Evolutionary conservation across 2,329 filamentous ascomycete species (phyloP).

Genomic region (Alternaria burnsii): DNA sequence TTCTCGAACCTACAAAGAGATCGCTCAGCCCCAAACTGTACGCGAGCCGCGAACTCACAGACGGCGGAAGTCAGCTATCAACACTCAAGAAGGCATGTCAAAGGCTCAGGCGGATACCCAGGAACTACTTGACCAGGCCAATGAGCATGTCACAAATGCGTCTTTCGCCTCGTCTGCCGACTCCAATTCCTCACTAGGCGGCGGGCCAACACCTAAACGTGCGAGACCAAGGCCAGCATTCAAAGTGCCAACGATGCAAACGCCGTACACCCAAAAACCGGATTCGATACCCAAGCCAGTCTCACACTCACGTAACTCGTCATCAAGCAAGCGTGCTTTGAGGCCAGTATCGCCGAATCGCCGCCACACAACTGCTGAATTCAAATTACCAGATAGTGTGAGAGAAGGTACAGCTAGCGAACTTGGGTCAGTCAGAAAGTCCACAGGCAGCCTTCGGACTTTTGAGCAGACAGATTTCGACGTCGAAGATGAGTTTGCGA

Average conservation of each 20-base stretch:
- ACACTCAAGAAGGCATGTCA: slow-evolving; percentile 15
- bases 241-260: slow-evolving; percentile 41
- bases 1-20: slow-evolving; percentile 23
- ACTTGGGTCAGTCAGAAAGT: slow-evolving; percentile 15
- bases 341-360: slow-evolving; percentile 47
- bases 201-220: slow-evolving; percentile 54
- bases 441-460: slow-evolving; percentile 30
- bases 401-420: slow-evolving; percentile 13
- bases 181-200: slow-evolving; percentile 25
- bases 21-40: slow-evolving; percentile 17
- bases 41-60: slow-evolving; percentile 28
- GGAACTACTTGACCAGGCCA: slow-evolving; percentile 21
- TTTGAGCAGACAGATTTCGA: slow-evolving; percentile 46
- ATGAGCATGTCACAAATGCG: slow-evolving; percentile 29
- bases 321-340: slow-evolving; percentile 40
- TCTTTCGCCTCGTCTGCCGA: slow-evolving; percentile 33
- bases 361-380: slow-evolving; percentile 38
- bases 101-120: slow-evolving; percentile 8
- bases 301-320: slow-evolving; percentile 27
- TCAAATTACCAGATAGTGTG: slow-evolving; percentile 28
- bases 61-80: slow-evolving; percentile 34
- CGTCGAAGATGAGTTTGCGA: slow-evolving; percentile 51
- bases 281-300: slow-evolving; percentile 17
- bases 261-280: slow-evolving; percentile 35
- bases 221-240: slow-evolving; percentile 45